A percentile compares a stretch with the other conserved stretches of the same genome.
Conservation (phyloP, 108 stramenopile genomes). For the Cyclotella sp. region DNA sequence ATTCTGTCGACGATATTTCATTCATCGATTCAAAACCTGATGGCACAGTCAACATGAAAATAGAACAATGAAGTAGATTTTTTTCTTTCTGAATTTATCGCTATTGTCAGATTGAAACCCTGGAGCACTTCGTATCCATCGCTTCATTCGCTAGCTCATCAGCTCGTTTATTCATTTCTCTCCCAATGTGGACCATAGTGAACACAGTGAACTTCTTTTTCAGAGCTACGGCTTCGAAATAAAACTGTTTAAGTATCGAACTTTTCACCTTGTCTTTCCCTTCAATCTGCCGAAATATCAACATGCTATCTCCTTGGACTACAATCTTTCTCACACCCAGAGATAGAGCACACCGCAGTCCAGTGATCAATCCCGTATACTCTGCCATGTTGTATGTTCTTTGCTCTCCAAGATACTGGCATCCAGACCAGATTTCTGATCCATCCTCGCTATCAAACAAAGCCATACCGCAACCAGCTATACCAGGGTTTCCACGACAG, state of each 20-base stretch:
- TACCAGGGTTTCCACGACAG: conserved; percentile 72
- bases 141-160: conserved; percentile 87
- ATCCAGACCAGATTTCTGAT: conserved; percentile 69
- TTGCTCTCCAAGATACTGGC: conserved; percentile 59
- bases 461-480: conserved; percentile 77
- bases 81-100: not conserved
- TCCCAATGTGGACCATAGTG: conserved; percentile 63
- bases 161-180: conserved; percentile 75
- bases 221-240: conserved; percentile 41
- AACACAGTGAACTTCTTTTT: conserved; percentile 57
- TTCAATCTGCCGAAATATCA: conserved; percentile 74
- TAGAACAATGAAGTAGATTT: not conserved
- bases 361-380: conserved; percentile 66
- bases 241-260: conserved; percentile 45
- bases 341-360: conserved; percentile 66
- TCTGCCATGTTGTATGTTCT: conserved; percentile 87
- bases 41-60: conserved; percentile 2
- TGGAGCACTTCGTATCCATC: conserved; percentile 62
- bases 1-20: not conserved
- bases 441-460: conserved; percentile 61
- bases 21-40: not conserved
- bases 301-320: conserved; percentile 79
- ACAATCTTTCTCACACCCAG: conserved; percentile 66
- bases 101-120: conserved; percentile 28
- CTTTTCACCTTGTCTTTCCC: conserved; percentile 65